A percentile compares a stretch with the other conserved stretches of the same genome.
Evolutionary conservation across 139 green algal genomes (phyloP).

Genomic region (Auxenochlorella pyrenoidosa): DNA sequence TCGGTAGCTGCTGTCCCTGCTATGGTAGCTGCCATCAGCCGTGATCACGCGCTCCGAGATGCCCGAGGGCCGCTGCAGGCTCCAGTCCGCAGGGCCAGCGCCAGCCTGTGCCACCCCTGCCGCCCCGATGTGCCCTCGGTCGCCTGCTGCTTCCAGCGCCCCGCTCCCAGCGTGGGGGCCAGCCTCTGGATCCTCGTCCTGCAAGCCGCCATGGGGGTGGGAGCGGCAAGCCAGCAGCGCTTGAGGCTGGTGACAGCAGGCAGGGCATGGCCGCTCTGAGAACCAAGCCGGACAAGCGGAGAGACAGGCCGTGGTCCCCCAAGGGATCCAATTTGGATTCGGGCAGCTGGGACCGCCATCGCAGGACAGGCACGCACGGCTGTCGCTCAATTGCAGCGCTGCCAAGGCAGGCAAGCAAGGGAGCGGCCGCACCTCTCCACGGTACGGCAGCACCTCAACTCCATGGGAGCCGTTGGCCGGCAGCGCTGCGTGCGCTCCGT

Average conservation of each 20-base stretch:
- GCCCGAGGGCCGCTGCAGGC: not conserved
- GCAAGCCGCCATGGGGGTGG: not conserved
- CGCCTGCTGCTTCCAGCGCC: too few relatives aligned
- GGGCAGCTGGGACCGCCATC: too few relatives aligned
- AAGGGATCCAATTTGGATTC: too few relatives aligned
- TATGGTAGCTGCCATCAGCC: not conserved
- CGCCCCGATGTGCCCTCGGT: too few relatives aligned
- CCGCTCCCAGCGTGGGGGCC: too few relatives aligned
- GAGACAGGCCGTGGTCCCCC: too few relatives aligned
- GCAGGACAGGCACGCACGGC: too few relatives aligned
- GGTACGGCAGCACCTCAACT: constrained; percentile 12
- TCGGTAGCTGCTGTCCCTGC: too few relatives aligned
- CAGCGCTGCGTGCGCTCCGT: not conserved
- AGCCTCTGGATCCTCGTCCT: not conserved
- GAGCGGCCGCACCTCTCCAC: not conserved
- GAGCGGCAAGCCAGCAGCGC: not conserved
- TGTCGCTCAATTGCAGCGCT: too few relatives aligned
- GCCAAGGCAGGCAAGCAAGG: not conserved
- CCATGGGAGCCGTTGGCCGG: not conserved
- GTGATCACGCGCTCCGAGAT: not conserved
- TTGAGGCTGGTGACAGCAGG: not conserved
- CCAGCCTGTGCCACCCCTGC: not conserved
- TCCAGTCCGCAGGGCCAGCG: not conserved
- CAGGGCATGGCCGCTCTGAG: not conserved
- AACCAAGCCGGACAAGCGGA: too few relatives aligned